Evolutionary conservation across 805 yeast species (phyloP), one percentile per base, ranked within the genome.

Genomic region (Candida peoriensis): DNA sequence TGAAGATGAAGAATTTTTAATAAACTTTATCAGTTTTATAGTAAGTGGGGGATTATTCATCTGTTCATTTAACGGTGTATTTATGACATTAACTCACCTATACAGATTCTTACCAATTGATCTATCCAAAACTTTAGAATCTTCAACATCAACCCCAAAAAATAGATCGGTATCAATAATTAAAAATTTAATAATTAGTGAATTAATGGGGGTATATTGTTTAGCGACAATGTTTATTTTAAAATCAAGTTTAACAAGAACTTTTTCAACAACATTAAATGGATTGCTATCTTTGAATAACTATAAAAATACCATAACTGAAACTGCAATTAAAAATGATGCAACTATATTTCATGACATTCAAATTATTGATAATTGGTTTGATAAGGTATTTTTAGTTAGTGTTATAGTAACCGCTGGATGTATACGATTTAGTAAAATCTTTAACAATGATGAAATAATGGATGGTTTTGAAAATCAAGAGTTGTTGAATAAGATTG

Each of bases 51-150:
- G 70, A 12, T 61, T 81, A 34, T 81, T 81, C 46, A 48, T 74
- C 1, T 70, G 81, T 38, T 77, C 86, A 2, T 68, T 81, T 46
- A 76, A 81, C 18, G 79, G 79, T 36, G 88, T 81, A 1, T 54
- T 70, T 31, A 59, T 69, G 26, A 79, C 89, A 0, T 70, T 81
- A 38, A 68, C 74, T 27, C 78, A 80, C 22, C 56, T 80, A 12
- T 51, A 62, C 24, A 57, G 60, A 11, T 47, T 65, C 25, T 33
- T 64, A 7, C 70, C 70, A 3, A 40, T 57, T 8, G 55, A 56
- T 27, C 43, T 63, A n/a, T 59, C 58, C 24, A 37, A 48, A 5
- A 34, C 42, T 41, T 43, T 28, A 34, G 34, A 33, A 15, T 27
- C 41, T 6, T 17, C 43, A 3, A 20, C 41, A 16, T 8, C 28